Conservation (phyloP, 805 yeast genomes). For the Kodamaea hsintzibuensis region DNA sequence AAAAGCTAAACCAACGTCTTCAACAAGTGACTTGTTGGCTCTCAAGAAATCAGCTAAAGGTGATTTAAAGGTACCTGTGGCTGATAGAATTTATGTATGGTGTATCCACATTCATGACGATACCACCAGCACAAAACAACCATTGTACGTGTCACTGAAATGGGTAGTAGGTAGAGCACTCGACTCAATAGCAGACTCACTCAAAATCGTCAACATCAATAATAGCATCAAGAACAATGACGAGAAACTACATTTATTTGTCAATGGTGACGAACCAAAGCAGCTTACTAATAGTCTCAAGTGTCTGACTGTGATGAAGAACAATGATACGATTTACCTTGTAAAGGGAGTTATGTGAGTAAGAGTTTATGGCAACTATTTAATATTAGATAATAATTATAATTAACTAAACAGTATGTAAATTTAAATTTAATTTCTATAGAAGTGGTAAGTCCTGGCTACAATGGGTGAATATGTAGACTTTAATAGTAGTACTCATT, state of each 20-base stretch:
- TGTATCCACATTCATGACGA: constrained; percentile 40
- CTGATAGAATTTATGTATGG: constrained; percentile 54
- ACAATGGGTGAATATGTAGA: too few species aligned
- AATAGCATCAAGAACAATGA: constrained; percentile 43
- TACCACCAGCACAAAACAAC: constrained; percentile 21
- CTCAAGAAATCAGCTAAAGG: constrained; percentile 48
- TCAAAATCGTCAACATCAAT: constrained; percentile 51
- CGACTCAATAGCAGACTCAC: constrained; percentile 50
- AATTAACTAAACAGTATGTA: too few species aligned
- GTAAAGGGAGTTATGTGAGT: constrained; percentile 43
- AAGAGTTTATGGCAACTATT: background rate
- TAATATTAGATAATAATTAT: too few species aligned
- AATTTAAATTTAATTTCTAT: too few species aligned
- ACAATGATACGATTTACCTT: constrained; percentile 53
- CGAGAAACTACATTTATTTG: constrained; percentile 50
- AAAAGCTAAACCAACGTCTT: background rate
- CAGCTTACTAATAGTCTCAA: constrained; percentile 34
- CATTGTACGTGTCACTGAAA: constrained; percentile 49
- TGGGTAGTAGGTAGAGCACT: constrained; percentile 64
- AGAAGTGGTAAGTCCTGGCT: too few species aligned
- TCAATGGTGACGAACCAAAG: constrained; percentile 30
- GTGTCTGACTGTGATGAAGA: constrained; percentile 40
- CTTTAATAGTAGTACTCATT: too few species aligned
- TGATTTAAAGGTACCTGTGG: constrained; percentile 41
- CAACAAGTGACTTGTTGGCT: constrained; percentile 5